Percentiles rank a stretch among this genome's conserved stretches.
Conservation (phyloP, 495 filamentous ascomycete species). For the Pseudotulostoma volvatum region DNA sequence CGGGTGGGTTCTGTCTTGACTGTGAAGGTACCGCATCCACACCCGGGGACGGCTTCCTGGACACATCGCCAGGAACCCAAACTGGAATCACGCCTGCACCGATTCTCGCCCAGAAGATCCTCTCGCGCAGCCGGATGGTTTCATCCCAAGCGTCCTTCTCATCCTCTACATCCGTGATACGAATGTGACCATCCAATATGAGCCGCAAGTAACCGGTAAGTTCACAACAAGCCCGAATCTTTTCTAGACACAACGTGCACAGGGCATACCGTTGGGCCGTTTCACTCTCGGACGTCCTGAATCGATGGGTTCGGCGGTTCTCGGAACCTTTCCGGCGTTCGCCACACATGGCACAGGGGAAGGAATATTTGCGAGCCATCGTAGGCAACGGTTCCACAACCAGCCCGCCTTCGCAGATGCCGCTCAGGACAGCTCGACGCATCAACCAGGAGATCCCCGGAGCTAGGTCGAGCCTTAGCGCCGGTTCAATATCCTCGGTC, state of each 20-base stretch:
- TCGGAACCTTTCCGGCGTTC: constrained; percentile 54
- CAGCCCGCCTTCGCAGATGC: constrained; percentile 72
- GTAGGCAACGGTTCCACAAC: constrained; percentile 75
- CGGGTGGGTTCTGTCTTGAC: background rate
- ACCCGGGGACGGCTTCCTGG: constrained; percentile 2
- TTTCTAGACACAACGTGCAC: constrained; percentile 68
- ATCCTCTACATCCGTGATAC: constrained; percentile 55
- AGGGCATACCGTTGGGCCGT: constrained; percentile 78
- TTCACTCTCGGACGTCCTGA: constrained; percentile 71
- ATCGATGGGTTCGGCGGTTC: constrained; percentile 68
- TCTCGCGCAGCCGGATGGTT: constrained; percentile 68
- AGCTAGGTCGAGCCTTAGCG: constrained; percentile 70
- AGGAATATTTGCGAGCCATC: constrained; percentile 38
- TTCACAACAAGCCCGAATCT: constrained; percentile 79
- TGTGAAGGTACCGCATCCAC: background rate
- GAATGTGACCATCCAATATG: constrained; percentile 77
- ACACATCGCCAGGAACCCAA: constrained; percentile 15
- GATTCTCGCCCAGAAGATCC: constrained; percentile 91
- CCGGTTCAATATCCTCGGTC: constrained; percentile 86
- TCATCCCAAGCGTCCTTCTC: constrained; percentile 86
- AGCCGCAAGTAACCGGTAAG: constrained; percentile 81
- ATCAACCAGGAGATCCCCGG: constrained; percentile 89
- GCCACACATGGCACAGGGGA: constrained; percentile 78
- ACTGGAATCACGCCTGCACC: constrained; percentile 74
- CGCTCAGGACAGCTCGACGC: constrained; percentile 61